Conservation (phyloP, 345 rosid genomes). For the Euphorbia tirucalli region DNA sequence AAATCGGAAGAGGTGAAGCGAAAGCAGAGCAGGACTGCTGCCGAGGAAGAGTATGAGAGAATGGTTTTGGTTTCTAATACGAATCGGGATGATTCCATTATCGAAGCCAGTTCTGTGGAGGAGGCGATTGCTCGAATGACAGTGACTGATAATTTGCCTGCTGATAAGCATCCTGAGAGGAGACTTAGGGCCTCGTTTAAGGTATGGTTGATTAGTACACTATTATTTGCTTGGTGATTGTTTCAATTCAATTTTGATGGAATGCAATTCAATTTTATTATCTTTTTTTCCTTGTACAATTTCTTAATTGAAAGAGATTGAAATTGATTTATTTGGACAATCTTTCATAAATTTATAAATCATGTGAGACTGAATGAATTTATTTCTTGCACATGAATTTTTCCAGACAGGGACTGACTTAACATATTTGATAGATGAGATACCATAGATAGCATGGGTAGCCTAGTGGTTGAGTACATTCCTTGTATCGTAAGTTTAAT, state of each 20-base stretch:
- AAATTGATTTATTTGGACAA: no score
- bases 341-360: no score
- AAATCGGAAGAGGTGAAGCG: slow-evolving; percentile 72
- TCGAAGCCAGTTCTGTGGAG: slow-evolving; percentile 83
- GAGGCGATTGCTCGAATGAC: slow-evolving; percentile 79
- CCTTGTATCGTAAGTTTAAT: background rate
- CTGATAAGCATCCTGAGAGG: slow-evolving; percentile 79
- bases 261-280: no score
- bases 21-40: slow-evolving; percentile 65
- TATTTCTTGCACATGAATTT: no score
- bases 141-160: slow-evolving; percentile 65
- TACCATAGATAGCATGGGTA: background rate
- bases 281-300: no score
- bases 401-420: no score
- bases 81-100: slow-evolving; percentile 75
- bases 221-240: no score
- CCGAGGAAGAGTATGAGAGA: slow-evolving; percentile 88
- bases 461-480: background rate
- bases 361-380: no score
- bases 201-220: slow-evolving; percentile 36
- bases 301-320: no score
- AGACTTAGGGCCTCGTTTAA: slow-evolving; percentile 92
- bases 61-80: slow-evolving; percentile 74
- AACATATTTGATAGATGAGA: background rate
- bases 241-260: no score